Base-by-base conservation (phyloP, 768 basidiomycete genomes). In the Austroboletus festivus region DNA sequence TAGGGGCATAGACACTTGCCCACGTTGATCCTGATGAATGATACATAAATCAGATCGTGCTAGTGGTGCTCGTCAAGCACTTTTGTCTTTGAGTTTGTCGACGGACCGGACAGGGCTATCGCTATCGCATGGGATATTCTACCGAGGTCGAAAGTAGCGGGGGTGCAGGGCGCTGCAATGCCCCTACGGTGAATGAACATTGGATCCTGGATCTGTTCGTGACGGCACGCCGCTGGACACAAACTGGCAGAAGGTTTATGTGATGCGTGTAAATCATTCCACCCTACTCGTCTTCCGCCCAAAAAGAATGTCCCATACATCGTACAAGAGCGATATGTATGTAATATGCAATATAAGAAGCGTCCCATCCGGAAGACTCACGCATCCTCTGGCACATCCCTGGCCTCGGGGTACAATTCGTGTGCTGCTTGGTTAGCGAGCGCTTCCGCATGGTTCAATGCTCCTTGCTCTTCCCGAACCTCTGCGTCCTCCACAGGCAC, bases 401-500 rank as follows among this genome's bases (percentile, higher is more conserved):
- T 47, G 41, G 62, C 64, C 35, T 68, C 62, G 3, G 79, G 79
- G 56, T 73, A 82, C 60, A 82, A 55, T 57, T 81, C 80, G n/a
- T 73, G 62, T 0, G 78, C 80, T 16, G 69, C 78, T 56, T 79
- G 76, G 39, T 75, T 69, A 2, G 79, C 79, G 46, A 77, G 69
- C 28, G 69, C 72, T 44, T 81, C 77, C 34, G 67, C 77, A 42
- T 79, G 79, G 30, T 64, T 72, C 26, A 77, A 37, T 6, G 78
- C 79, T 5, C 77, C 77, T 30, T 68, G 8, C 15, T 16, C 16
- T n/a, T 5, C 34, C 16, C 12, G 34, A 13, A 8, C 34, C 5
- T 35, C 16, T 35, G n/a, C n/a, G n/a, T 35, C 5, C 34, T 5
- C 34, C 34, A 13, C 34, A 7, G 15, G 8, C 16, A 5, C 34